phyloP scores from a whole-genome alignment of 805 yeast species.

The Wilhelminamyces savonicus region DNA sequence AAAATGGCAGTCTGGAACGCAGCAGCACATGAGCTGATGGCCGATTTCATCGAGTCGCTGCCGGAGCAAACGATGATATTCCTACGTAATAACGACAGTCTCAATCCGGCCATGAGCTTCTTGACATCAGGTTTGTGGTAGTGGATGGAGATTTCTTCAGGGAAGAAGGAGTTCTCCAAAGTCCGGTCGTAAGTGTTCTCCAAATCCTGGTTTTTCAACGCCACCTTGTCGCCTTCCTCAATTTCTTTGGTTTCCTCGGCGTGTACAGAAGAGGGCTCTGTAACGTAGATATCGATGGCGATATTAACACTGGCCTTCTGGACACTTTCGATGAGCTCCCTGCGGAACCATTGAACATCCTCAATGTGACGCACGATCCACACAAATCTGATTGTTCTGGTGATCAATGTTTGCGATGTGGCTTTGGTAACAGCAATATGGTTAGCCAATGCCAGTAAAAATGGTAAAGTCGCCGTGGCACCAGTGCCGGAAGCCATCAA shows the following conservation, averaged over 20 bases:
- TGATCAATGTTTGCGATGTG: constrained; percentile 1
- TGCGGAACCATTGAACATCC: constrained; percentile 33
- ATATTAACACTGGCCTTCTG: not conserved
- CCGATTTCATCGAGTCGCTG: constrained; percentile 31
- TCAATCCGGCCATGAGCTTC: constrained; percentile 9
- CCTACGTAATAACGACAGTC: constrained; percentile 14
- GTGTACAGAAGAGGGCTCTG: not conserved
- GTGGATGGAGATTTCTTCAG: constrained; percentile 6
- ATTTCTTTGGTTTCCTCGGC: too few relatives aligned
- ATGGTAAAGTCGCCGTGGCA: constrained; percentile 44
- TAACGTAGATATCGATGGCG: constrained; percentile 1
- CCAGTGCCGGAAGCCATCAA: constrained; percentile 48
- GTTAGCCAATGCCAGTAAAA: constrained; percentile 20
- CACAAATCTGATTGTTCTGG: constrained; percentile 25
- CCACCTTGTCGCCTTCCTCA: too few relatives aligned
- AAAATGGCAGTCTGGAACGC: constrained; percentile 29
- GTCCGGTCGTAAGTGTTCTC: too few relatives aligned
- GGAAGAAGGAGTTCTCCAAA: too few relatives aligned
- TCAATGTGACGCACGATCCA: constrained; percentile 37
- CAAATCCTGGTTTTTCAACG: too few relatives aligned
- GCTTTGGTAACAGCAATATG: constrained; percentile 11
- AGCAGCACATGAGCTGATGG: constrained; percentile 35
- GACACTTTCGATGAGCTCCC: constrained; percentile 21
- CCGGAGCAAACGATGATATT: constrained; percentile 44
- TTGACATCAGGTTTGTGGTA: constrained; percentile 15